phyloP scores from a whole-genome alignment of 345 rosid genomes.

The Garcia nutans region DNA sequence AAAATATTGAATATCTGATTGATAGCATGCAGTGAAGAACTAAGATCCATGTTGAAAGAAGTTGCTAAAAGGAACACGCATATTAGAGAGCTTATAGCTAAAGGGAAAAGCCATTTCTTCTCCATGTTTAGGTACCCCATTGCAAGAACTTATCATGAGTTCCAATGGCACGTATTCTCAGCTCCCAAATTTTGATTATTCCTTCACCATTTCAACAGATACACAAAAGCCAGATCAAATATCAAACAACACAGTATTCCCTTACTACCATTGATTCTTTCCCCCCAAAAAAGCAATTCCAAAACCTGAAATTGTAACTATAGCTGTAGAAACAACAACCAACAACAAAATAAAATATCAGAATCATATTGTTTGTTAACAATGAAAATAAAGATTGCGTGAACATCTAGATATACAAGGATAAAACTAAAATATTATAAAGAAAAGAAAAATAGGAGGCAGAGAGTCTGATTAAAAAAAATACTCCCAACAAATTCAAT shows the following conservation, averaged over 20 bases:
- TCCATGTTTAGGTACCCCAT: constrained; percentile 82
- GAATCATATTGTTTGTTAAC: constrained; percentile 8
- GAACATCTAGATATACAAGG: constrained; percentile 5
- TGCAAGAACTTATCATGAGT: constrained; percentile 37
- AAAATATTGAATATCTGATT: constrained; percentile 67
- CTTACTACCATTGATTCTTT: constrained; percentile 10
- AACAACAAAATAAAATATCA: constrained; percentile 19
- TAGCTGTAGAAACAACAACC: constrained; percentile 36
- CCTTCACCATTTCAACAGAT: constrained; percentile 7
- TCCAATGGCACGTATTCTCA: constrained; percentile 19
- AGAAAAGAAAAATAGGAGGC: neutral
- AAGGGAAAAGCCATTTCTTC: constrained; percentile 95
- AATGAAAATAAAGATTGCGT: constrained; percentile 19
- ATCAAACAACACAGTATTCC: constrained; percentile 5
- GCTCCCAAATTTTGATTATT: constrained; percentile 14
- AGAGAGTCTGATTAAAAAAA: neutral
- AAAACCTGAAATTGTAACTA: constrained; percentile 6
- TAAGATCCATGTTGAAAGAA: constrained; percentile 79
- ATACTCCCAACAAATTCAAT: too few species aligned
- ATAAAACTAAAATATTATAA: constrained; percentile 1
- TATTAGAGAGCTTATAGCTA: constrained; percentile 75
- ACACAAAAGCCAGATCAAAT: constrained; percentile 2
- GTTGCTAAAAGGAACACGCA: constrained; percentile 81
- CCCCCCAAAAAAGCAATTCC: constrained; percentile 6
- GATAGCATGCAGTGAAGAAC: constrained; percentile 62